Evolutionary conservation across 257 asterid species (phyloP), one percentile per base, ranked within the genome.

Genomic region (Solanum virginianum): DNA sequence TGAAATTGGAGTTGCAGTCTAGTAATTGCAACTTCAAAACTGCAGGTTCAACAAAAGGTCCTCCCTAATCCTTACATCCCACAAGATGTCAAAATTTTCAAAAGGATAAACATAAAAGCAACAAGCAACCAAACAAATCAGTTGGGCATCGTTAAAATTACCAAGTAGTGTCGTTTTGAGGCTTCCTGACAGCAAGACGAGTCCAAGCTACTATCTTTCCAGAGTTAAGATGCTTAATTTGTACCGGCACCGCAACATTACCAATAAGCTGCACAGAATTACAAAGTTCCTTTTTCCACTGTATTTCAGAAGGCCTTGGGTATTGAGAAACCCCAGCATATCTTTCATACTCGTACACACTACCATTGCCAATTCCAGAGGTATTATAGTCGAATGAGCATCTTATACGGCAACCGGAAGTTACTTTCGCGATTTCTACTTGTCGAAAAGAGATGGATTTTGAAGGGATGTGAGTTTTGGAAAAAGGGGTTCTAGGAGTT

Each of bases 141-240:
- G 24, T 6, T 17, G 17, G 59, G 47, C 45, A 24, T 3, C 2
- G 36, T 60, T 54, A 17, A 32, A 47, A 10, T 62, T 89, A 94
- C 98, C 98, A 94, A 85, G 74, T 11, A 3, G 98, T 94, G 26
- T 95, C 98, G 17, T 89, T 94, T 83, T 90, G 97, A 22, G 98
- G 91, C 87, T 93, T 94, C 94, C 92, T 95, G 7, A 95, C 97
- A 71, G 98, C 97, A 22, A 94, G 93, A 56, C 98, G 95, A 18
- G 98, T 87, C 97, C 95, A 94, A 36, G 94, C 98, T 6, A 95
- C 80, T 16, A 87, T 87, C 88, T 95, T 95, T 10, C 98, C 98
- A 43, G 98, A 93, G 84, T 88, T 87, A 62, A 95, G 91, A 81
- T 91, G 92, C 86, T 94, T 93, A 85, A 92, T 90, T 89, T 94